Evolutionary conservation across 2,329 filamentous ascomycete genomes (phyloP), one percentile per base, ranked within the genome.

Genomic region (Penicillium sp.): DNA sequence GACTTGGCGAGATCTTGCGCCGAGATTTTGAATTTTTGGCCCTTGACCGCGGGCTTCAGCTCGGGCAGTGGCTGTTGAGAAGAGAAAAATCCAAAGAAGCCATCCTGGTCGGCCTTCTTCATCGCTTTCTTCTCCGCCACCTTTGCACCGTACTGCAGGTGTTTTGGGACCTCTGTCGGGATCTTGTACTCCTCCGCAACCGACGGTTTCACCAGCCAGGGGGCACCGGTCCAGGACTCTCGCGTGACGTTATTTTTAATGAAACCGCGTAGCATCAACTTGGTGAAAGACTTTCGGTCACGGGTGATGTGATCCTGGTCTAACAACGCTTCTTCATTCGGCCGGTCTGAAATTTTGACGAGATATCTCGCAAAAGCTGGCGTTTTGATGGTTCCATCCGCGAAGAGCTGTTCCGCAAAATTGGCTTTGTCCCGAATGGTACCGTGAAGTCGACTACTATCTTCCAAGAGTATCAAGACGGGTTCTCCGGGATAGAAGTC

Each of bases 141-240:
- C 61, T 86, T 89, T 47, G 77, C 85, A 48, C 90, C 87, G 59
- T 93, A 82, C 36, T 82, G 82, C 11, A 95, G 72, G 56, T 93
- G 83, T 35, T 80, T 76, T 5, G 92, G 92, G 9, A 96, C 79
- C 36, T 86, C 80, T n/a, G 80, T 88, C 44, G 87, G 82, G 46
- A 98, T 92, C 45, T 86, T 82, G 62, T 92, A 95, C 46, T 82
- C 76, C 30, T 79, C 78, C 1, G 92, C 92, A 42, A 94, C 80
- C 37, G 87, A 81, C 23, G 84, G 76, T 66, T 93, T 95, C 12
- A 96, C 90, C 38, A 94, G 70, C 92, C 92, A 98, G 0, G 92
- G 90, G 0, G 92, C 92, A n/a, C 90, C 90, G 44, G 81, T 90
- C 87, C 89, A 96, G 3, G 87, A 79, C 57, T 96, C 92, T 44